These are phyloP conservation scores for Diospyros kaki DNA, from an alignment of 148 eudicot species.

Conservation along the genomic window DNA sequence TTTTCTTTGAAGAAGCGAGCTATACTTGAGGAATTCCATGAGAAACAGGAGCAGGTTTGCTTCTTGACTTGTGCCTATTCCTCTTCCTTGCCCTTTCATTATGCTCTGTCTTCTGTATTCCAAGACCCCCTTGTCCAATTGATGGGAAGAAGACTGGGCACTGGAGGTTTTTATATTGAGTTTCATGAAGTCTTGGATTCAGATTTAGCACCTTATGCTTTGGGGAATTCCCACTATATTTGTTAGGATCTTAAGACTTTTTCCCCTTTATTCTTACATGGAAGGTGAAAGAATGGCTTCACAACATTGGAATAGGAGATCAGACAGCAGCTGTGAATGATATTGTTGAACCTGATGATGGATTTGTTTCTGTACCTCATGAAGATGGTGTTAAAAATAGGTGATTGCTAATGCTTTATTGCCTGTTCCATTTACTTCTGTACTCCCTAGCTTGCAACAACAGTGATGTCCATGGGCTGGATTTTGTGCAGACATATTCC, in stretches of 20 bases:
- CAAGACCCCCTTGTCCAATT: background rate
- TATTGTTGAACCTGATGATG: constrained; percentile 83
- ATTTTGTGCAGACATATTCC: constrained; percentile 92
- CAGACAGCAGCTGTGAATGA: constrained; percentile 68
- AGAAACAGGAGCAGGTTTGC: constrained; percentile 97
- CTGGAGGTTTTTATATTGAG: background rate
- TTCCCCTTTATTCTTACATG: constrained; percentile 13
- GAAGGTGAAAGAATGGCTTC: constrained; percentile 99
- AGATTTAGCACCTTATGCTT: background rate
- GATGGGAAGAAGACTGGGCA: background rate
- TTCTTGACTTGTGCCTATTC: constrained; percentile 9
- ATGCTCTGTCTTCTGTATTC: background rate
- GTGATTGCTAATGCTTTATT: constrained; percentile 33
- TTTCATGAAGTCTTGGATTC: no score
- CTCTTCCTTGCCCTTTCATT: background rate
- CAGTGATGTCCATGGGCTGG: constrained; percentile 47
- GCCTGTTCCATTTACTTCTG: constrained; percentile 9
- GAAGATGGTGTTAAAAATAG: constrained; percentile 78
- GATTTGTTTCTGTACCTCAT: constrained; percentile 49
- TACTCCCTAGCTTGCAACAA: constrained; percentile 12
- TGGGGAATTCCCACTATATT: background rate
- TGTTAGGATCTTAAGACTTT: constrained; percentile 10
- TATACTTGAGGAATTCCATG: constrained; percentile 85
- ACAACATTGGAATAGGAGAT: constrained; percentile 90
- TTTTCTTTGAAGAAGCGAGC: constrained; percentile 89